Base-by-base conservation (phyloP, 1,284 basidiomycete species). In the Mycosarcoma maydis region DNA sequence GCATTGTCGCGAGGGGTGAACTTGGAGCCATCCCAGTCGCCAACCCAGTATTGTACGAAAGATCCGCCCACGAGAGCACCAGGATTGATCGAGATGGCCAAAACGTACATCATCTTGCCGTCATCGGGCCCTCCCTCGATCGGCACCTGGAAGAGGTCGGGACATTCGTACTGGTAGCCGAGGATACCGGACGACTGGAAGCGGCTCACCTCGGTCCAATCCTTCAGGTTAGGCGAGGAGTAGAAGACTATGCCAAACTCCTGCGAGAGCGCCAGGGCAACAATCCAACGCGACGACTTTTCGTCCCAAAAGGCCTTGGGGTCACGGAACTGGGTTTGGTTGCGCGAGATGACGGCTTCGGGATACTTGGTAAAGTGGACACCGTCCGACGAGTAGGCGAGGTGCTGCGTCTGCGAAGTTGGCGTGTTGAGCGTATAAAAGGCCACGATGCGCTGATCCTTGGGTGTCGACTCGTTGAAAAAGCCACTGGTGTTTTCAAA, bases 401-500 rank as follows among this genome's bases (percentile, higher is more conserved):
- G 67, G 38, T 81, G 75, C 66, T 84, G 83, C 6, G 68, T 76
- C 68, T 84, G 78, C 23, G 72, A 66, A 14, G 77, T 62, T 6
- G 76, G 69, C 13, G 78, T 83, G 65, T 83, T 78, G 46, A 83
- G 79, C 16, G 83, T 84, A 68, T 84, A 84, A 45, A 85, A 80
- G 26, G 83, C 83, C 7, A 84, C 82, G 41, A 85, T 81, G 26
- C 83, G 56, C 26, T 54, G 41, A 14, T 76, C 75, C 48, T 73
- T 77, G 44, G 59, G 59, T 44, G 78, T 73, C 17, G 70, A 78
- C 48, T 81, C 75, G 58, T 81, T 66, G 68, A 84, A 84, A 72
- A 84, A 80, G 32, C 84, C 83, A 9, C 82, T 82, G 2, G 83
- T 84, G 72, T 85, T 85, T 66, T 84, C 79, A 19, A 68, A 47